phyloP scores from a whole-genome alignment of 139 green algal species.

The Auxenochlorella pyrenoidosa region DNA sequence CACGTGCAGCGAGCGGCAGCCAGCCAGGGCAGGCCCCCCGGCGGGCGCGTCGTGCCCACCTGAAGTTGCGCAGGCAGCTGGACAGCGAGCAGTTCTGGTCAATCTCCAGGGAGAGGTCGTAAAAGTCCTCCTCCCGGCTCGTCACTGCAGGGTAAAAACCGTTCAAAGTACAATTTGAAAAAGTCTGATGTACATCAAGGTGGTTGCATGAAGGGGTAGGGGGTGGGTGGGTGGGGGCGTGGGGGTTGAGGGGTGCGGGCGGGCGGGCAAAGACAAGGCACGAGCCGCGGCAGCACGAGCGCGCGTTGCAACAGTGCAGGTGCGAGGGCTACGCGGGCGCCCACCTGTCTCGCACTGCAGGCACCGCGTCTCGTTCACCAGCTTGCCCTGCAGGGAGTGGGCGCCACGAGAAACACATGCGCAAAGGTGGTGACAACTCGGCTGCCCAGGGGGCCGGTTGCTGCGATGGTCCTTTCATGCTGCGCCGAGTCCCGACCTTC shows the following conservation, averaged over 20 bases:
- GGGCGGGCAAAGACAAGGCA: not conserved
- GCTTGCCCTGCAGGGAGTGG: conserved; percentile 58
- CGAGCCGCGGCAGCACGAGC: not conserved
- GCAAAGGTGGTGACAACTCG: no score
- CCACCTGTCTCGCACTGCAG: conserved; percentile 87
- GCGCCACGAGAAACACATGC: no score
- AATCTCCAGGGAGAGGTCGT: conserved; percentile 96
- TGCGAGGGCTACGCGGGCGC: not conserved
- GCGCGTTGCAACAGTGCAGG: not conserved
- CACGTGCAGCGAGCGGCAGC: no score
- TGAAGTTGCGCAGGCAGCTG: conserved; percentile 91
- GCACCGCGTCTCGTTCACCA: conserved; percentile 96
- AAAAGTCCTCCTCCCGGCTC: conserved; percentile 88
- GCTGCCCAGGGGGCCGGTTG: no score
- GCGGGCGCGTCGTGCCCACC: no score
- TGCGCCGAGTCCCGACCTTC: no score
- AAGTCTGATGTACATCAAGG: no score
- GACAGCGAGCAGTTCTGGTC: conserved; percentile 92
- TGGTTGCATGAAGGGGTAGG: no score
- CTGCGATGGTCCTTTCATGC: not conserved
- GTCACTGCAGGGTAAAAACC: conserved; percentile 35
- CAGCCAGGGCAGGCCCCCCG: no score
- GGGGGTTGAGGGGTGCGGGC: no score
- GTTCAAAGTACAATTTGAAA: not conserved
- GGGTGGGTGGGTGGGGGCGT: no score